Percentiles rank a stretch among this genome's conserved stretches.
These are phyloP conservation scores for Coccomyxa sp. DNA, from an alignment of 139 green algal genomes.

Conservation along the genomic window DNA sequence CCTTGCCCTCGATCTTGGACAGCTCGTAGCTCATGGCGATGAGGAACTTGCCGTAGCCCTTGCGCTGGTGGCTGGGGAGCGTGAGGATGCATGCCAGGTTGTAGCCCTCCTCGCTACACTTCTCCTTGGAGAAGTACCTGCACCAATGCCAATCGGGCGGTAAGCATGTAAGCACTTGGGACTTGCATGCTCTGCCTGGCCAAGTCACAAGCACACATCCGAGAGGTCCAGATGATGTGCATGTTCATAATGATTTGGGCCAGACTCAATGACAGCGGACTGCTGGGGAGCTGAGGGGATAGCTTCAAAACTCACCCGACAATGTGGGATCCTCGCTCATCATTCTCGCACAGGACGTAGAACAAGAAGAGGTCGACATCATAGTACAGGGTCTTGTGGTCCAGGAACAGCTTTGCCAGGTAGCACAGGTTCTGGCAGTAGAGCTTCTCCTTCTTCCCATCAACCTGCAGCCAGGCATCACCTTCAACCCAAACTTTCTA, in stretches of 20 bases:
- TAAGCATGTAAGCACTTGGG: too few species aligned
- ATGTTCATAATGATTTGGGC: too few species aligned
- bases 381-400: constrained; percentile 99
- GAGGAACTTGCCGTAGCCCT: constrained; percentile 98
- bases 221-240: too few species aligned
- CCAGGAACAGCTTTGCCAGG: constrained; percentile 98
- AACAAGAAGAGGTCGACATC: constrained; percentile 99
- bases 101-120: constrained; percentile 86
- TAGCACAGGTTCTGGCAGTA: constrained; percentile 98
- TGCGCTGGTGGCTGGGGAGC: constrained; percentile 95
- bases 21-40: constrained; percentile 98
- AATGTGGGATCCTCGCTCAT: constrained; percentile 94
- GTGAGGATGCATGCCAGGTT: constrained; percentile 99
- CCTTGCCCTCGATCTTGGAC: constrained; percentile 94
- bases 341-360: constrained; percentile 97
- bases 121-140: constrained; percentile 65
- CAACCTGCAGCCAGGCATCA: constrained; percentile 87
- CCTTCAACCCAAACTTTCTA: background rate
- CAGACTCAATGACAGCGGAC: too few species aligned
- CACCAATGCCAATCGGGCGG: too few species aligned
- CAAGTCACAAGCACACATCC: too few species aligned
- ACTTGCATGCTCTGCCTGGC: too few species aligned
- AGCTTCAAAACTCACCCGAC: constrained; percentile 86
- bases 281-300: too few species aligned
- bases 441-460: constrained; percentile 87